Evolutionary conservation across 208 protist genomes (phyloP).

Genomic region (Trypanosoma grayi): DNA sequence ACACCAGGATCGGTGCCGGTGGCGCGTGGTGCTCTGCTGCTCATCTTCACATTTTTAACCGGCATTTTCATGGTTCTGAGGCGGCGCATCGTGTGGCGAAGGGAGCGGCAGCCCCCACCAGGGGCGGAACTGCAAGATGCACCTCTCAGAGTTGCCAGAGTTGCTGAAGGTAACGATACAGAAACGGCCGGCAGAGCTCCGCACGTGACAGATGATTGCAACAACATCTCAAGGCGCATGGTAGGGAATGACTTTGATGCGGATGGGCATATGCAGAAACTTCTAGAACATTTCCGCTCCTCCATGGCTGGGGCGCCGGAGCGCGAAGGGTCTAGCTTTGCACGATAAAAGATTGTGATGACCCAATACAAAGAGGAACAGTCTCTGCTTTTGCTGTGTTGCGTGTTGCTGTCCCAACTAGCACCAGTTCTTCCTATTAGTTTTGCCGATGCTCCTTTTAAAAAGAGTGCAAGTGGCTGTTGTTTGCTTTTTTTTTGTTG

Average conservation of each 20-base stretch:
- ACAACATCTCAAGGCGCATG: background rate
- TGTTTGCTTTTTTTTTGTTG: background rate
- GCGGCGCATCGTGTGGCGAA: background rate
- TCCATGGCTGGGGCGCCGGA: too few species aligned
- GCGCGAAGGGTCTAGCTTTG: too few species aligned
- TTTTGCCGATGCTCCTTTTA: background rate
- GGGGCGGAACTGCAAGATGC: too few species aligned
- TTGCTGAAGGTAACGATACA: too few species aligned
- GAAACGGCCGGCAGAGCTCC: background rate
- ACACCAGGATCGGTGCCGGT: background rate
- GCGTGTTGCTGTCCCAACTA: too few species aligned
- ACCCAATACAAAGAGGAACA: too few species aligned
- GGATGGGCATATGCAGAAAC: constrained; percentile 10
- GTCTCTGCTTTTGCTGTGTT: too few species aligned
- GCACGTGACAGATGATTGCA: background rate
- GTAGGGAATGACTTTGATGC: constrained; percentile 16
- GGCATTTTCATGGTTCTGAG: background rate
- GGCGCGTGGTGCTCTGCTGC: background rate
- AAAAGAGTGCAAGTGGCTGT: too few species aligned
- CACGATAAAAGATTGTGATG: background rate
- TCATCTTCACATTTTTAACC: background rate
- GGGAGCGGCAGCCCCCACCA: too few species aligned
- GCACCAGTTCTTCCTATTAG: too few species aligned
- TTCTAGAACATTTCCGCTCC: constrained; percentile 7
- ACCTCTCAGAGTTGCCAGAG: too few species aligned